phyloP scores from a whole-genome alignment of 2,329 filamentous ascomycete genomes.

The Bipolaris gigantea region DNA sequence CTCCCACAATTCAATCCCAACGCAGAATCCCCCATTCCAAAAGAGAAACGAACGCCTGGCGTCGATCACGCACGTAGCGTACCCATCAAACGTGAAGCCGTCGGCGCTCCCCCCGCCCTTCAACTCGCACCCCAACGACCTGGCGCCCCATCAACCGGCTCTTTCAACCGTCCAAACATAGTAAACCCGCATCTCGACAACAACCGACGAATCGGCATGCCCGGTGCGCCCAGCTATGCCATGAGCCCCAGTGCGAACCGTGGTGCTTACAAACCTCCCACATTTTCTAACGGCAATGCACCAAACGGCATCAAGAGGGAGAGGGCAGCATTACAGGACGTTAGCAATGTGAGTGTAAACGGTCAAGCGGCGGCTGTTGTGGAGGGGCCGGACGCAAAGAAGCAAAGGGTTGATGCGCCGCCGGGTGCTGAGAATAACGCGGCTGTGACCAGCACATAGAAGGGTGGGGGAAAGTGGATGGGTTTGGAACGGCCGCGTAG shows the following conservation, averaged over 20 bases:
- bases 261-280: conserved; percentile 51
- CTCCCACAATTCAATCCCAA: conserved; percentile 53
- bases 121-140: conserved; percentile 17
- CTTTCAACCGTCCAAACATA: conserved; percentile 44
- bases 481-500: neutral
- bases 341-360: conserved; percentile 48
- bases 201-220: conserved; percentile 55
- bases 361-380: conserved; percentile 4
- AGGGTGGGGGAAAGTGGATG: neutral
- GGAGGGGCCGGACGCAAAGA: conserved; percentile 47
- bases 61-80: conserved; percentile 79
- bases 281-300: conserved; percentile 25
- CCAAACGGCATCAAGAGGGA: conserved; percentile 29
- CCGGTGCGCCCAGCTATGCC: conserved; percentile 37
- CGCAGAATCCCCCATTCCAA: conserved; percentile 68
- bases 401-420: conserved; percentile 40
- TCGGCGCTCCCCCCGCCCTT: conserved; percentile 24
- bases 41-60: conserved; percentile 74
- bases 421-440: conserved; percentile 30
- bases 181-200: conserved; percentile 53
- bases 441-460: conserved; percentile 2
- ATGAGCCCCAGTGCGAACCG: conserved; percentile 51
- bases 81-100: conserved; percentile 62
- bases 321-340: conserved; percentile 48
- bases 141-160: conserved; percentile 14